phyloP scores from a whole-genome alignment of 805 yeast species.

The Starmerella floricola region DNA sequence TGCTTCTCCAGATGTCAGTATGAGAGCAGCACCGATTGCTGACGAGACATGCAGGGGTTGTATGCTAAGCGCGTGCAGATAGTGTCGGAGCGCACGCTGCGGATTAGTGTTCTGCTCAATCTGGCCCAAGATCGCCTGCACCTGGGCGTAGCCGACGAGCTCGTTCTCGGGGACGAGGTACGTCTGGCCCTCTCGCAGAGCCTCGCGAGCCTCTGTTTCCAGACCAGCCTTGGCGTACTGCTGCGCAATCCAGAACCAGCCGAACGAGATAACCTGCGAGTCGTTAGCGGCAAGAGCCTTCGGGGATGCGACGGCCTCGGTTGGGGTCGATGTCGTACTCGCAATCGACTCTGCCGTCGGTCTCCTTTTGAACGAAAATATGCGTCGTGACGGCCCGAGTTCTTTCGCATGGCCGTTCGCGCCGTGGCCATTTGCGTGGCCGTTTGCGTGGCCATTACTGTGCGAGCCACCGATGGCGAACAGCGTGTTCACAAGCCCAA shows the following conservation, averaged over 20 bases:
- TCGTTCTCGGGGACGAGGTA: conserved; percentile 36
- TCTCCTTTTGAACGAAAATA: conserved; percentile 8
- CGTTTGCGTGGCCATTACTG: conserved; percentile 2
- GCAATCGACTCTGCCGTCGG: conserved; percentile 5
- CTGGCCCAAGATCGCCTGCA: conserved; percentile 8
- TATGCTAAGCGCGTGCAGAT: conserved; percentile 15
- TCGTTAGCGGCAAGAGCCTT: conserved; percentile 1
- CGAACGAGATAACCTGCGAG: conserved; percentile 9
- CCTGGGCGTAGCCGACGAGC: conserved; percentile 5
- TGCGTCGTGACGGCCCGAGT: neutral
- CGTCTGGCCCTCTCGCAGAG: conserved; percentile 59
- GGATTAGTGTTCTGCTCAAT: conserved; percentile 9
- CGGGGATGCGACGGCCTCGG: conserved; percentile 30
- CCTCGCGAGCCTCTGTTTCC: conserved; percentile 50
- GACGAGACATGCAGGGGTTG: conserved; percentile 17
- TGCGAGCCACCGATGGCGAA: conserved; percentile 25
- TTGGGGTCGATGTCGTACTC: conserved; percentile 14
- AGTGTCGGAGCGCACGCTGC: conserved; percentile 12
- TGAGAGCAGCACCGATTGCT: conserved; percentile 17
- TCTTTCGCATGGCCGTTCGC: neutral
- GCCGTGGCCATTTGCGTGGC: neutral
- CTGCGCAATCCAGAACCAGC: conserved; percentile 67
- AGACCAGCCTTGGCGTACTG: conserved; percentile 48
- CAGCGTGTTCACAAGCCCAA: conserved; percentile 43
- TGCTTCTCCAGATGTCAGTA: conserved; percentile 3